phyloP scores from a whole-genome alignment of 2,329 filamentous ascomycete genomes.

The Nannizzia gypsea region DNA sequence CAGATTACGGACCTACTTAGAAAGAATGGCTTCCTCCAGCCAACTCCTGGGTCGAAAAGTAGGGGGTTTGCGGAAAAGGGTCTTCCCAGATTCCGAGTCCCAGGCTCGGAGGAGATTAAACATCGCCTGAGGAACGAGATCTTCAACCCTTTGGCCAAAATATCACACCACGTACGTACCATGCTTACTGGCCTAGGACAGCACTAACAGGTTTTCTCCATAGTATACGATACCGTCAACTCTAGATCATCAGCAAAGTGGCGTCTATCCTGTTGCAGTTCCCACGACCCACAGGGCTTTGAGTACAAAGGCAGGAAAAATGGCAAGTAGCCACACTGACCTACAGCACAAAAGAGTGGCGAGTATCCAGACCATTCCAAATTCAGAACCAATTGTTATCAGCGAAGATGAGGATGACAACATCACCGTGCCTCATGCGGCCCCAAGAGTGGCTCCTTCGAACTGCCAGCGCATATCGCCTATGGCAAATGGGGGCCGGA shows the following conservation, averaged over 20 bases:
- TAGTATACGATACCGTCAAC: slow-evolving; percentile 2
- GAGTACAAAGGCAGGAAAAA: background rate
- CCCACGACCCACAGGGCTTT: background rate
- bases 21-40: slow-evolving; percentile 19
- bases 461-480: background rate
- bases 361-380: background rate
- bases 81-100: slow-evolving; percentile 21
- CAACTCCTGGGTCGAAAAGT: slow-evolving; percentile 22
- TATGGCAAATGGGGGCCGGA: background rate
- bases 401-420: slow-evolving; percentile 1
- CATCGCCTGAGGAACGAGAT: slow-evolving; percentile 21
- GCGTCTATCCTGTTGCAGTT: background rate
- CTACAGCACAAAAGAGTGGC: background rate
- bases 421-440: background rate
- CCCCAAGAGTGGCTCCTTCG: background rate
- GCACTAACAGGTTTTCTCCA: background rate
- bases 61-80: slow-evolving; percentile 23
- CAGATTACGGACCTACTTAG: slow-evolving; percentile 22
- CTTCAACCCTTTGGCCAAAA: slow-evolving; percentile 23
- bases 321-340: background rate
- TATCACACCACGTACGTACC: slow-evolving; percentile 23
- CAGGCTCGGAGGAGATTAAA: slow-evolving; percentile 14
- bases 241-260: background rate
- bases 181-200: background rate
- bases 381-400: background rate